Evolutionary conservation across 306 rosid genomes (phyloP).

Genomic region (Malus fusca): DNA sequence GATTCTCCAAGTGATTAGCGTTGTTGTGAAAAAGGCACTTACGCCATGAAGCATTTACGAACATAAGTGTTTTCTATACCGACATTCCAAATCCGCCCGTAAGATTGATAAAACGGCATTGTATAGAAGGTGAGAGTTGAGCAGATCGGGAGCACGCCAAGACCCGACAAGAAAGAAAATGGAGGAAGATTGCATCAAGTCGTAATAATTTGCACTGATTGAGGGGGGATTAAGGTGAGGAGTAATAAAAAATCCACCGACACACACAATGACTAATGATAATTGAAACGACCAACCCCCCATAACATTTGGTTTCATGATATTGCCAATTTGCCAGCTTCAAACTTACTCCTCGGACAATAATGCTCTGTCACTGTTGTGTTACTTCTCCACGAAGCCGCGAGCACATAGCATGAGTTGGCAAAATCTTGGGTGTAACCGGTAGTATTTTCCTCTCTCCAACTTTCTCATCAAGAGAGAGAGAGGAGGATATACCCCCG

Average conservation of each 20-base stretch:
- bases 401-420: neutral
- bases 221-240: slow-evolving; percentile 17
- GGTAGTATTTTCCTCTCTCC: neutral
- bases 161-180: neutral
- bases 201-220: slow-evolving; percentile 43
- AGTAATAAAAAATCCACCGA: slow-evolving; percentile 27
- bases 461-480: neutral
- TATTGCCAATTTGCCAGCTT: neutral
- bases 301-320: neutral
- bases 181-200: slow-evolving; percentile 6
- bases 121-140: neutral
- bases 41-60: no score
- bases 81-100: no score
- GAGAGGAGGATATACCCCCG: neutral
- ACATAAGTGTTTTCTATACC: no score
- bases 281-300: slow-evolving; percentile 4
- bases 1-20: no score
- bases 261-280: slow-evolving; percentile 25
- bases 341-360: neutral
- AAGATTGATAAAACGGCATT: neutral
- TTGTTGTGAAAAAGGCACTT: no score
- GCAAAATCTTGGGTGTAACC: neutral
- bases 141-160: neutral
- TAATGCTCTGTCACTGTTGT: no score
- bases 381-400: neutral